These are phyloP conservation scores for Aspergillus luchuensis DNA, from an alignment of 2,329 filamentous ascomycete genomes.

Conservation along the genomic window DNA sequence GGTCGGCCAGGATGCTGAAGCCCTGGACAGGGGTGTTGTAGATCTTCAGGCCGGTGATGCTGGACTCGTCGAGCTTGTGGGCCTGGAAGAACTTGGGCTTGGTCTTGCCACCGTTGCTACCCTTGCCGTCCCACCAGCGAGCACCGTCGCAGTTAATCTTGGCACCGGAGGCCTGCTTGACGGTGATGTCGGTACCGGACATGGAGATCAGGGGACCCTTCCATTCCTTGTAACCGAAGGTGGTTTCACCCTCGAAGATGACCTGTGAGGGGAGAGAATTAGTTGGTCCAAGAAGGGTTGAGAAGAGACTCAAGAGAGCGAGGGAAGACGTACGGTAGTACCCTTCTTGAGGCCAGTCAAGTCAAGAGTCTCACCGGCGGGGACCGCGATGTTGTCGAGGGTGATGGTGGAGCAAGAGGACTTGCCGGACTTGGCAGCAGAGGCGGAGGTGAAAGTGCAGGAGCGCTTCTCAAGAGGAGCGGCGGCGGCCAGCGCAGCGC, in stretches of 20 bases:
- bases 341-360: conserved; percentile 36
- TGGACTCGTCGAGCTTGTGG: conserved; percentile 32
- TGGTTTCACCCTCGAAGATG: conserved; percentile 67
- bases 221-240: conserved; percentile 68
- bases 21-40: conserved; percentile 40
- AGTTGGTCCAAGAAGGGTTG: too few relatives aligned
- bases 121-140: conserved; percentile 64
- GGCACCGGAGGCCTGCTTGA: conserved; percentile 49
- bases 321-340: conserved; percentile 29
- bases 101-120: conserved; percentile 60
- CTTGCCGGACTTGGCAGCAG: conserved; percentile 30
- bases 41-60: conserved; percentile 34
- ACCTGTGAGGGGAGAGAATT: conserved; percentile 39
- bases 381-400: conserved; percentile 40
- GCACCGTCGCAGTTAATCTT: conserved; percentile 59
- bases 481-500: conserved; percentile 18
- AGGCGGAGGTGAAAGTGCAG: conserved; percentile 36
- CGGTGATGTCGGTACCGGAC: conserved; percentile 58
- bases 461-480: conserved; percentile 16
- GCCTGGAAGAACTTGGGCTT: conserved; percentile 68
- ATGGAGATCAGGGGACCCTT: conserved; percentile 64
- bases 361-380: conserved; percentile 41
- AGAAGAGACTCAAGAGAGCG: too few relatives aligned
- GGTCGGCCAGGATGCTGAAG: conserved; percentile 48
- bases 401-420: conserved; percentile 42